These are phyloP conservation scores for Selaginella tamariscina DNA, from an alignment of 75 land plant species.

Conservation along the genomic window DNA sequence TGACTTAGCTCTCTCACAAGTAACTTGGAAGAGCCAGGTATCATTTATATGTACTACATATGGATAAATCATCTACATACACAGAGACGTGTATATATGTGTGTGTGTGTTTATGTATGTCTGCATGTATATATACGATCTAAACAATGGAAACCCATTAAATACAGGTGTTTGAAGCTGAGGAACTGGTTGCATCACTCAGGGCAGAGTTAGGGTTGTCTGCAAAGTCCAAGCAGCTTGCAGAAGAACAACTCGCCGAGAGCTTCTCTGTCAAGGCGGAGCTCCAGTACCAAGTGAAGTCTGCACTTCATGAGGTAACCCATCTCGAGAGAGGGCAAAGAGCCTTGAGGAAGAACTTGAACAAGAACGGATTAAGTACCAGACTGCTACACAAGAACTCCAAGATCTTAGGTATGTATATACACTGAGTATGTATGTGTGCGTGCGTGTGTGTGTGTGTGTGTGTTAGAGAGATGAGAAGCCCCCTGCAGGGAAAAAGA, in stretches of 20 bases:
- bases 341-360: not conserved
- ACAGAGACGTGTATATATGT: too few relatives aligned
- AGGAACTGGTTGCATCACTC: not conserved
- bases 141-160: too few relatives aligned
- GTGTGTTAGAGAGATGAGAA: too few relatives aligned
- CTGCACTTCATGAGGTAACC: not conserved
- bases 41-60: too few relatives aligned
- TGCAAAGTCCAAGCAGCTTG: not conserved
- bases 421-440: too few relatives aligned
- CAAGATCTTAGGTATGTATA: too few relatives aligned
- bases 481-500: too few relatives aligned
- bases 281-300: not conserved
- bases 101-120: too few relatives aligned
- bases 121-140: too few relatives aligned
- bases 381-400: not conserved
- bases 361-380: not conserved
- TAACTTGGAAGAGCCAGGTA: not conserved
- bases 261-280: not conserved
- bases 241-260: not conserved
- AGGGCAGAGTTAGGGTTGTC: not conserved
- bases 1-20: not conserved
- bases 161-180: conserved; percentile 3
- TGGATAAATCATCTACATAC: too few relatives aligned
- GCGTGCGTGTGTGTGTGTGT: too few relatives aligned
- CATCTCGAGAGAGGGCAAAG: not conserved